A percentile compares a stretch with the other conserved stretches of the same genome.
phyloP scores from a whole-genome alignment of 176 grass and related monocot species.

The Elaeis guineensis region DNA sequence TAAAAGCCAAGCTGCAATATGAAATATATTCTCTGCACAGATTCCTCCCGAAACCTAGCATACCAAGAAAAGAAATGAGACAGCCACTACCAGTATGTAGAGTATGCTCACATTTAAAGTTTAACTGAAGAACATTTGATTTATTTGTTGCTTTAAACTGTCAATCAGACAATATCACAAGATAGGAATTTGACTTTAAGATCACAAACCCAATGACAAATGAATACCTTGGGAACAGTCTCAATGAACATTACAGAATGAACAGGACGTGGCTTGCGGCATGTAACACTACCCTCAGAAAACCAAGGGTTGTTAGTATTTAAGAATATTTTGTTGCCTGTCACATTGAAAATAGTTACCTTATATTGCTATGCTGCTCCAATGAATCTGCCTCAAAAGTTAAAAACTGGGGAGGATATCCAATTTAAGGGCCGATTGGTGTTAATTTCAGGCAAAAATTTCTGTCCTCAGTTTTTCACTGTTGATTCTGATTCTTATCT shows the following conservation, averaged over 20 bases:
- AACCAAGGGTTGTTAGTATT: neutral
- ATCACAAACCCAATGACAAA: neutral
- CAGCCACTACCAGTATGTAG: neutral
- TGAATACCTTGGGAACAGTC: constrained; percentile 63
- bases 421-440: too few species aligned
- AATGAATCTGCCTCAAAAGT: too few species aligned
- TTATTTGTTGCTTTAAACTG: neutral
- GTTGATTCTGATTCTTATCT: too few species aligned
- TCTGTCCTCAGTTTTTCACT: too few species aligned
- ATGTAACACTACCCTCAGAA: constrained; percentile 46
- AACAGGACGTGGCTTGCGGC: constrained; percentile 52
- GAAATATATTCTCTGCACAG: constrained; percentile 57
- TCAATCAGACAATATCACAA: neutral
- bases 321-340: too few species aligned
- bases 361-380: too few species aligned
- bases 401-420: too few species aligned
- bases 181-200: too few species aligned
- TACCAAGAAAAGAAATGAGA: neutral
- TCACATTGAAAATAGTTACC: too few species aligned
- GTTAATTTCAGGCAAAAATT: too few species aligned
- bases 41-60: constrained; percentile 75
- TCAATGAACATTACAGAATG: constrained; percentile 88
- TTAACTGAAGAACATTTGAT: too few species aligned
- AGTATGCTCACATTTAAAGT: neutral
- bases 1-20: constrained; percentile 80